These are phyloP conservation scores for Termitomyces sp. DNA, from an alignment of 768 basidiomycete species.

Conservation along the genomic window DNA sequence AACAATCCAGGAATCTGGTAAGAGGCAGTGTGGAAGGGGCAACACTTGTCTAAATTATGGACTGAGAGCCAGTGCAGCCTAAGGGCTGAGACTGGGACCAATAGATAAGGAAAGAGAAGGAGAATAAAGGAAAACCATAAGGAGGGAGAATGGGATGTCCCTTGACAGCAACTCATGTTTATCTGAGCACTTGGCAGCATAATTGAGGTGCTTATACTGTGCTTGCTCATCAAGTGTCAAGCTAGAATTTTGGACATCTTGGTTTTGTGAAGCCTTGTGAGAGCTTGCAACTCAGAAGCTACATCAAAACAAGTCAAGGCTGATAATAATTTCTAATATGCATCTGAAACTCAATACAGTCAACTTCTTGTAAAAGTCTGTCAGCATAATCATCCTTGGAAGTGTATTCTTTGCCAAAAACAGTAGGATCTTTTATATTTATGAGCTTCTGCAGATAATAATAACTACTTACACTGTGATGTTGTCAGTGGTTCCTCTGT, in stretches of 20 bases:
- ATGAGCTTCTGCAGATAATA: not conserved
- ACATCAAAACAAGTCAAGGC: not conserved
- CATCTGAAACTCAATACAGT: not conserved
- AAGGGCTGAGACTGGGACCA: too few species aligned
- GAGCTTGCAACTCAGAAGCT: too few species aligned
- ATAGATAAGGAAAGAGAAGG: too few species aligned
- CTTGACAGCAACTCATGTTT: too few species aligned
- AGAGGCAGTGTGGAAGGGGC: too few species aligned
- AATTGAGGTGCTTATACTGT: not conserved
- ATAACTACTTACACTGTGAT: not conserved
- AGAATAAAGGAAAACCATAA: too few species aligned
- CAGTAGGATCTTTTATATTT: not conserved
- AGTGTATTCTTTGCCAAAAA: not conserved
- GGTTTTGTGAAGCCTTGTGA: not conserved
- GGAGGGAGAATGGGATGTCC: too few species aligned
- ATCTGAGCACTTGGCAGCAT: too few species aligned
- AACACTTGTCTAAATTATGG: too few species aligned
- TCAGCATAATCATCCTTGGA: not conserved
- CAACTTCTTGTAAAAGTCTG: not conserved
- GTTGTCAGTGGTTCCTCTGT: not conserved
- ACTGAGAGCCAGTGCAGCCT: too few species aligned
- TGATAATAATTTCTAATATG: not conserved
- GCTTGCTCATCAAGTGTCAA: not conserved
- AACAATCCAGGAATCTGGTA: too few species aligned
- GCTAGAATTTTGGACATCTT: not conserved